Base-by-base conservation (phyloP, 305 asterid genomes). In the Fraxinus nigra region DNA sequence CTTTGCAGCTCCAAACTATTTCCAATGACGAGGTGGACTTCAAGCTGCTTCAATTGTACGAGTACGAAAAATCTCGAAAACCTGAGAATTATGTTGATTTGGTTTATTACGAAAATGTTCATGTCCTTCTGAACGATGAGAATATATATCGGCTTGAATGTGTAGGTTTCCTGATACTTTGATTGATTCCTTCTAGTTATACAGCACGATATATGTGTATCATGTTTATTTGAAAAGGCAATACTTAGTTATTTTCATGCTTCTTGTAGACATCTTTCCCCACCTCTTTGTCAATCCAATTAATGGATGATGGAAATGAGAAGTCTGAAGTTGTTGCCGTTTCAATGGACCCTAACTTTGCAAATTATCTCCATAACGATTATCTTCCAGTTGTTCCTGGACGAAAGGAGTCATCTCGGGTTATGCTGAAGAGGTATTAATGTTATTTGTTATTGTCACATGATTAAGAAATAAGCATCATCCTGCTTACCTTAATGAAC, bases 321-420 rank as follows among this genome's bases (percentile, higher is more conserved):
- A 97, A 92, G 90, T 88, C 98, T 78, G 99, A 93, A 82, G 97
- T 93, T 82, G 95, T 97, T 90, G 93, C 98, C 10, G 98, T 92
- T 72, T 95, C 97, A 11, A 90, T 95, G 43, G 99, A 97, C 89
- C 98, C 99, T 34, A 92, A 88, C 81, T 97, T 97, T 85, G 92
- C 97, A 30, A 83, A 91, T 72, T 93, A 97, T 89, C 98, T 93
- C 82, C 88, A 91, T 78, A 86, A 87, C 14, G 98, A 93, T 85
- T 97, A 92, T 89, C 97, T 95, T 76, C 88, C 99, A 76, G 89
- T 85, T 83, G 89, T 86, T 83, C 92, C 85, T 78, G 93, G 88
- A 37, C 93, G 86, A 86, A 93, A 90, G 84, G 97, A 92, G 85
- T 92, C 93, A 1, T 87, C 97, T 3, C 90, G 88, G n/a, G 76